Conservation (phyloP, 2,329 filamentous ascomycete species). For the Claviceps quebecensis region DNA sequence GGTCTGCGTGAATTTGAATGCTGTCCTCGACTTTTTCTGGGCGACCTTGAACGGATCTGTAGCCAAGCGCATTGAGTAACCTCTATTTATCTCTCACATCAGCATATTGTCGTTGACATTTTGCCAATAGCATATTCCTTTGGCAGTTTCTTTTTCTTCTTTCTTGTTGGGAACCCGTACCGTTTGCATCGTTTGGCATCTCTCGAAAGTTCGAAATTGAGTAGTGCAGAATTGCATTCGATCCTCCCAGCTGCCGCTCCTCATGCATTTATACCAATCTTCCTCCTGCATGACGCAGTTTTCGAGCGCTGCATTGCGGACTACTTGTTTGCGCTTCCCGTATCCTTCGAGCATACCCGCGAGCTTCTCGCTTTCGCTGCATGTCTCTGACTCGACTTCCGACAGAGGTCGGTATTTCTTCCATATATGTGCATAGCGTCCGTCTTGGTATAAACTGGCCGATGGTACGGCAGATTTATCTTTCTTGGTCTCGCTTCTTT, state of each 20-base stretch:
- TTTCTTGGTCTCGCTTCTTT: conserved; percentile 9
- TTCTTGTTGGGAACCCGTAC: conserved; percentile 25
- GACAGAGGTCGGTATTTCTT: conserved; percentile 69
- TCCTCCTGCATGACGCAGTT: conserved; percentile 85
- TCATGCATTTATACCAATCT: conserved; percentile 71
- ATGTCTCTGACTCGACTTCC: conserved; percentile 53
- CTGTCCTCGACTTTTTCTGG: conserved; percentile 61
- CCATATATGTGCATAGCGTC: conserved; percentile 75
- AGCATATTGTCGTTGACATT: neutral
- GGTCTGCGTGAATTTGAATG: conserved; percentile 92
- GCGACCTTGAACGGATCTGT: conserved; percentile 54
- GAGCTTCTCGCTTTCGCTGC: conserved; percentile 68
- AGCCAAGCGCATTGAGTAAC: conserved; percentile 82
- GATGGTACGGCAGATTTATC: conserved; percentile 25
- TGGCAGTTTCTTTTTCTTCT: neutral
- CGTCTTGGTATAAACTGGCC: conserved; percentile 42
- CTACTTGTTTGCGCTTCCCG: conserved; percentile 66
- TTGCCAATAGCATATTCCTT: neutral
- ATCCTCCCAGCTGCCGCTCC: conserved; percentile 51
- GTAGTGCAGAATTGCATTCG: conserved; percentile 67
- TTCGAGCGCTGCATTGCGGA: conserved; percentile 73
- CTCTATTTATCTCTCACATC: conserved; percentile 27
- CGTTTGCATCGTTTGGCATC: conserved; percentile 80
- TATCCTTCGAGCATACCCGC: conserved; percentile 67
- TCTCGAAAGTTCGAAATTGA: conserved; percentile 64